phyloP scores from a whole-genome alignment of 1,284 basidiomycete species.

The Austroboletus niveus region DNA sequence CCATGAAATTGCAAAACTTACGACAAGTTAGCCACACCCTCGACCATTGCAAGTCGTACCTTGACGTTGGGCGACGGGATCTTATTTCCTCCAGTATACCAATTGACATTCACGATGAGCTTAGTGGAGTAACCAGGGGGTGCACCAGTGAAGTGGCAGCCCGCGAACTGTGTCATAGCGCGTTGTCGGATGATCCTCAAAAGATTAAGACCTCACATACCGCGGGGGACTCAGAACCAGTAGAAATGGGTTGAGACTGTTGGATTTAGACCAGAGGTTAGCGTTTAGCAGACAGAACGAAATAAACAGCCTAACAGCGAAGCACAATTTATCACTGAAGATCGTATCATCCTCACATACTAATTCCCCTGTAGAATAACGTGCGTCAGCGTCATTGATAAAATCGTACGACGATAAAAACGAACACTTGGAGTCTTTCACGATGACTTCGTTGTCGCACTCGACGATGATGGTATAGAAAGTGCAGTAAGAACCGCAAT shows the following conservation, averaged over 20 bases:
- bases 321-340: slow-evolving; percentile 8
- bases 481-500: neutral
- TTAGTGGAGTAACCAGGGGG: neutral
- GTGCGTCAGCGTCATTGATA: neutral
- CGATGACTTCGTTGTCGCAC: slow-evolving; percentile 5
- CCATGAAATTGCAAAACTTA: neutral
- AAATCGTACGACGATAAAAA: neutral
- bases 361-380: slow-evolving; percentile 6
- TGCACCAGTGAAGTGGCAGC: slow-evolving; percentile 14
- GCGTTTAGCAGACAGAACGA: too few species aligned
- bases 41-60: slow-evolving; percentile 1
- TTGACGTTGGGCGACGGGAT: slow-evolving; percentile 8
- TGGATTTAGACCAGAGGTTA: too few species aligned
- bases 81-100: neutral
- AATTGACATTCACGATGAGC: slow-evolving; percentile 14
- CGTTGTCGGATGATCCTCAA: neutral
- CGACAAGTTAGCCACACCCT: neutral
- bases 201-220: neutral
- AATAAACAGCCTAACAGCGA: neutral
- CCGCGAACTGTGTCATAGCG: neutral
- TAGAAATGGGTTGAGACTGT: neutral
- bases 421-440: slow-evolving; percentile 4
- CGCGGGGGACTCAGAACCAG: slow-evolving; percentile 1
- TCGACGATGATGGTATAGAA: slow-evolving; percentile 12
- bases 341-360: slow-evolving; percentile 2